Evolutionary conservation across 2,329 filamentous ascomycete species (phyloP).

Genomic region (Gaeumannomyces tritici): DNA sequence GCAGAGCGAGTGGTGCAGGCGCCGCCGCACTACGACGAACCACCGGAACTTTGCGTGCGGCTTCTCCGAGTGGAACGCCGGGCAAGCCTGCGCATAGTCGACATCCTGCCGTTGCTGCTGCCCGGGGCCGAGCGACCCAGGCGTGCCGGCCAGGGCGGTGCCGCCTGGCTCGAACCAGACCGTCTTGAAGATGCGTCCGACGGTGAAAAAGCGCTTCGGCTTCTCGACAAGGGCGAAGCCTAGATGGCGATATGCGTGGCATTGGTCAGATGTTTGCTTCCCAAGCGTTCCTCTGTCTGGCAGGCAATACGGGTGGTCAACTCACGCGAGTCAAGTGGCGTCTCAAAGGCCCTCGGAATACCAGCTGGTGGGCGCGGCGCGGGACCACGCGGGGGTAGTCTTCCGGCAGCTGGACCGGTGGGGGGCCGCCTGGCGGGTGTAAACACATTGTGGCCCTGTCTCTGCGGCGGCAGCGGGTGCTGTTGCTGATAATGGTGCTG

Average conservation of each 20-base stretch:
- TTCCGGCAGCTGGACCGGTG: too few relatives aligned
- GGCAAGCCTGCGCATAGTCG: constrained; percentile 9
- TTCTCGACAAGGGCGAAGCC: constrained; percentile 13
- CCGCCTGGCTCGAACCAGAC: constrained; percentile 17
- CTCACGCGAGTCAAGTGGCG: not conserved
- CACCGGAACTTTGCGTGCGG: constrained; percentile 15
- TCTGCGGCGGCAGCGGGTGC: too few relatives aligned
- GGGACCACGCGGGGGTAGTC: too few relatives aligned
- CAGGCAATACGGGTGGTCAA: not conserved
- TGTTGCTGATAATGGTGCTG: too few relatives aligned
- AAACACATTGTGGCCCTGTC: too few relatives aligned
- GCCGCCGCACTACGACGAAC: constrained; percentile 16
- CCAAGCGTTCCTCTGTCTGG: not conserved
- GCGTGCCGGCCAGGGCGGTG: not conserved
- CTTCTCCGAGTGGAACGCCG: constrained; percentile 9
- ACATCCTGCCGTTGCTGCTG: not conserved
- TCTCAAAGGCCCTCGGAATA: not conserved
- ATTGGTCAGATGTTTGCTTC: not conserved
- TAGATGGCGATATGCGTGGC: constrained; percentile 2
- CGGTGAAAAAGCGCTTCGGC: constrained; percentile 17
- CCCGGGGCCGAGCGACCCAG: not conserved
- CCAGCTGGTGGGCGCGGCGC: too few relatives aligned
- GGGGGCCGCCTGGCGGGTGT: too few relatives aligned
- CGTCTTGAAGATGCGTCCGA: constrained; percentile 17
- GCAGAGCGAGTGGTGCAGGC: constrained; percentile 15